Conservation (phyloP, 495 filamentous ascomycete genomes). For the Podospora appendiculata region DNA sequence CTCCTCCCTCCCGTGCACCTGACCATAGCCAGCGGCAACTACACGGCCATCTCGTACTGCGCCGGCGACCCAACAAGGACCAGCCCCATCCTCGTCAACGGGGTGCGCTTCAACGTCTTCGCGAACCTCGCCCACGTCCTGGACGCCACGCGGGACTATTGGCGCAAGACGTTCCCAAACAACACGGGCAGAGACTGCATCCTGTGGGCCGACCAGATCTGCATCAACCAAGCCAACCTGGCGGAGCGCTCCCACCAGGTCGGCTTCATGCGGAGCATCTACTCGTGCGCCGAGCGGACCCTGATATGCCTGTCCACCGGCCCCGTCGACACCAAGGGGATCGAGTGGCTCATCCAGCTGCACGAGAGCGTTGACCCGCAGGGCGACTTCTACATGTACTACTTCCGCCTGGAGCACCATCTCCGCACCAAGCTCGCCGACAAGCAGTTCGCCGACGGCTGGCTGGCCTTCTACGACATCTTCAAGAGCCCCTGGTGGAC, state of each 20-base stretch:
- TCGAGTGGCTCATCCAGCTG: constrained; percentile 1
- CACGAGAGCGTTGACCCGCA: neutral
- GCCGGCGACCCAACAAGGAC: neutral
- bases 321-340: neutral
- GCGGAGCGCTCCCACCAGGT: constrained; percentile 18
- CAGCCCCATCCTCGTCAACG: constrained; percentile 10
- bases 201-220: constrained; percentile 14
- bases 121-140: constrained; percentile 16
- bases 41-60: neutral
- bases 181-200: neutral
- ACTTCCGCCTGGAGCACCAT: neutral
- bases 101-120: constrained; percentile 7
- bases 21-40: neutral
- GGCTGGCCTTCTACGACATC: constrained; percentile 1
- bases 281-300: neutral
- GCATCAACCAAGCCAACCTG: constrained; percentile 16
- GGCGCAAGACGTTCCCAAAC: neutral
- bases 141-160: constrained; percentile 7
- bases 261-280: neutral
- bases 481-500: constrained; percentile 6
- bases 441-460: neutral
- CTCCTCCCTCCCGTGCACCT: neutral
- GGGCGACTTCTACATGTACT: constrained; percentile 1
- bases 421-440: neutral
- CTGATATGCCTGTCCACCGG: neutral